These are phyloP conservation scores for Tricholoma bakamatsutake DNA, from an alignment of 768 basidiomycete genomes.

Conservation along the genomic window DNA sequence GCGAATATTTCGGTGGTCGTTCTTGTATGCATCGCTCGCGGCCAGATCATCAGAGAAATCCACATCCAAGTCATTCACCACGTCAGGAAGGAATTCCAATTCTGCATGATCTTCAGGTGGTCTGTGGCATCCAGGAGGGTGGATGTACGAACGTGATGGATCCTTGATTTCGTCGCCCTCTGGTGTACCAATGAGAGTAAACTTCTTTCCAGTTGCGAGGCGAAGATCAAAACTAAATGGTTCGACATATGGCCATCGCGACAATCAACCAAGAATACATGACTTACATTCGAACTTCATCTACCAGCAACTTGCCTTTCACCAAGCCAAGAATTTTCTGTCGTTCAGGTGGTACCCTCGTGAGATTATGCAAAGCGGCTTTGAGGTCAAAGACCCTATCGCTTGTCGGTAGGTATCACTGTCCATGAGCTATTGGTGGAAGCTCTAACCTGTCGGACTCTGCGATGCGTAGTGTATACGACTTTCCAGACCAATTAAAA, in stretches of 20 bases:
- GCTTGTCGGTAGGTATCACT: neutral
- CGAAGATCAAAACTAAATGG: constrained; percentile 51
- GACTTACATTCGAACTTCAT: constrained; percentile 60
- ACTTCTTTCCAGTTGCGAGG: constrained; percentile 60
- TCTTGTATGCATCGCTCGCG: constrained; percentile 55
- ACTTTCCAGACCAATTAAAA: constrained; percentile 70
- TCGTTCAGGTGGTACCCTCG: constrained; percentile 74
- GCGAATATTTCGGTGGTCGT: constrained; percentile 76
- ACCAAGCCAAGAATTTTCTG: constrained; percentile 87
- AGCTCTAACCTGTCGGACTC: constrained; percentile 70
- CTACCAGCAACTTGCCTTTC: constrained; percentile 76
- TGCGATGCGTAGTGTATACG: constrained; percentile 59
- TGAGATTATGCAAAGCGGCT: constrained; percentile 55
- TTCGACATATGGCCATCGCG: neutral
- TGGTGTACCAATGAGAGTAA: constrained; percentile 82
- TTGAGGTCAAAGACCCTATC: constrained; percentile 79
- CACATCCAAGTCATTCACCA: constrained; percentile 77
- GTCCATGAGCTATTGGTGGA: neutral
- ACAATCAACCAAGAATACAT: constrained; percentile 3
- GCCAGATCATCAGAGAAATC: constrained; percentile 62
- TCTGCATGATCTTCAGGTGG: constrained; percentile 30
- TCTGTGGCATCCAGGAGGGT: neutral
- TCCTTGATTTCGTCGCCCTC: constrained; percentile 84
- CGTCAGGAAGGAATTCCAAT: constrained; percentile 59
- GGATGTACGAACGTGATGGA: constrained; percentile 44